These are phyloP conservation scores for Cucurbita argyrosperma DNA, from an alignment of 306 rosid species.

Conservation along the genomic window DNA sequence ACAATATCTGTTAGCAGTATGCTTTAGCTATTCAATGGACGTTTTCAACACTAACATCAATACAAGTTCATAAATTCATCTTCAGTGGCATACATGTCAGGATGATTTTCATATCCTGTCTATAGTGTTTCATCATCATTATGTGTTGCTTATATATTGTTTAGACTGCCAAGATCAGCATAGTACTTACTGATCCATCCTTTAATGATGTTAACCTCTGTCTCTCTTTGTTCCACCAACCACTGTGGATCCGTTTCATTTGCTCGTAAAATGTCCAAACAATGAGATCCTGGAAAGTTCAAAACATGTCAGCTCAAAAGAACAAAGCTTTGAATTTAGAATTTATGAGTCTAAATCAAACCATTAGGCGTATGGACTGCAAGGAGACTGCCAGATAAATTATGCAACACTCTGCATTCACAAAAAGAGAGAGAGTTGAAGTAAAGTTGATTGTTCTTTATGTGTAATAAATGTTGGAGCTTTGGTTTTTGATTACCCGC, in stretches of 20 bases:
- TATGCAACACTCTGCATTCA: neutral
- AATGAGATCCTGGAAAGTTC: conserved; percentile 35
- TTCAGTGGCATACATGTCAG: neutral
- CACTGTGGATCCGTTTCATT: conserved; percentile 25
- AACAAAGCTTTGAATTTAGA: neutral
- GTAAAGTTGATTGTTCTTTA: neutral
- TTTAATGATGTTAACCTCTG: conserved; percentile 19
- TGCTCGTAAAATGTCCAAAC: conserved; percentile 26
- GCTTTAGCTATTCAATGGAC: no score
- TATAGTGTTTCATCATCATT: neutral
- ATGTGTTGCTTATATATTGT: neutral
- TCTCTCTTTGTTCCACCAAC: conserved; percentile 27
- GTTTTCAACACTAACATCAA: no score
- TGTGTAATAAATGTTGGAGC: neutral
- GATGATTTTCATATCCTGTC: neutral
- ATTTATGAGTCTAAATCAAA: neutral
- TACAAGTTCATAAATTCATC: neutral
- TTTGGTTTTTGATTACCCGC: conserved; percentile 30
- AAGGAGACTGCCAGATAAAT: conserved; percentile 2
- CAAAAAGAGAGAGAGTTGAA: neutral
- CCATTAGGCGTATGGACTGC: conserved; percentile 3
- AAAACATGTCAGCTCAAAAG: neutral
- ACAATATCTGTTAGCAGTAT: no score
- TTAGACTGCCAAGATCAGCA: conserved; percentile 16
- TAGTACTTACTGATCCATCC: conserved; percentile 30